Base-by-base conservation (phyloP, 257 asterid species). In the Solanum sitiens region DNA sequence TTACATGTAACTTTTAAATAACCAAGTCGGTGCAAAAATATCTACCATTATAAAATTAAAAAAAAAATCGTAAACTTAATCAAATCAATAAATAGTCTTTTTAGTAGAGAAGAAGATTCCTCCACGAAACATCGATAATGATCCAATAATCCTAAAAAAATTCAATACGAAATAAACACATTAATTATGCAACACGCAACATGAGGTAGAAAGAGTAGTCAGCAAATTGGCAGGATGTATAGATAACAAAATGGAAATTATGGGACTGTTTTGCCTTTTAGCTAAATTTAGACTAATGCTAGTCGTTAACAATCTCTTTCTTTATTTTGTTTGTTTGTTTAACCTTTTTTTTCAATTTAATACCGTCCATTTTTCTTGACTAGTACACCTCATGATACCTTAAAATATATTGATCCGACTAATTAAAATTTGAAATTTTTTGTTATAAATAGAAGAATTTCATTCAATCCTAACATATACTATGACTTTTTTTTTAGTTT, bases 391-490 rank as follows among this genome's bases (percentile, higher is more conserved):
- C 40, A 30, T 3, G 39, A 35, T 35, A 35, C 39, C 5, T 35
- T 1, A 2, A 72, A 21, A 37, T 20, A 37, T 37, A 37, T 0
- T 11, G 0, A 10, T 21, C 0, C 2, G 5, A 35, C 21, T 37
- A 73, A 74, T 37, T 18, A 11, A 3, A 0, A 37, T 37, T 72
- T 0, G 1, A 11, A 4, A 73, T 5, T 20, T 9, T 2, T 72
- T 2, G 4, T 35, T 35, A 21, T 21, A 10, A 21, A 10, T 74
- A 37, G 2, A 35, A 72, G 2, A 35, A 73, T 10, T 2, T 9
- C 0, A 6, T 20, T 11, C 16, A 72, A 72, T 16, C 7, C 2
- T 18, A 33, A 56, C 0, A 8, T 59, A 59, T 1, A 20, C 0
- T 35, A 2, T 72, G 27, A 72, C 25, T 4, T 16, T 16, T 71